Conservation (phyloP, 2,329 filamentous ascomycete genomes). For the Raffaelea arxii region DNA sequence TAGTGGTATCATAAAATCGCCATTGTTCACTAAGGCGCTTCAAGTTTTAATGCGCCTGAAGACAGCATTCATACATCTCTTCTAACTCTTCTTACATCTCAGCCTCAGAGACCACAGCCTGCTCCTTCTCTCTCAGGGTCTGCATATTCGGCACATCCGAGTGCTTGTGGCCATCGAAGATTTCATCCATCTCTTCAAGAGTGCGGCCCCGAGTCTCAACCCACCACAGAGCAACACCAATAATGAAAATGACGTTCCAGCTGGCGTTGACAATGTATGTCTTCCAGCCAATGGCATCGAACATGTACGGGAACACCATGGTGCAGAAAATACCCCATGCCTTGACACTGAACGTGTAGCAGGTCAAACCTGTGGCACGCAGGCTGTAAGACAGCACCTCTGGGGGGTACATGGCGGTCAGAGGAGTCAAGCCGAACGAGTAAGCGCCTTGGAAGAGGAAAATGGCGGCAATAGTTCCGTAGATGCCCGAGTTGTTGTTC, state of each 20-base stretch:
- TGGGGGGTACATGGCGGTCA: conserved; percentile 33
- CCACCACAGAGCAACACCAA: conserved; percentile 35
- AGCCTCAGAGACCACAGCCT: too few relatives aligned
- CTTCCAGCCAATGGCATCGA: conserved; percentile 37
- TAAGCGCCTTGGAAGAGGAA: conserved; percentile 45
- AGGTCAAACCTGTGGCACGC: conserved; percentile 30
- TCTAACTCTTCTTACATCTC: too few relatives aligned
- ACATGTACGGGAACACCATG: conserved; percentile 32
- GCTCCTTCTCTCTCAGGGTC: background rate
- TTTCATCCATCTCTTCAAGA: conserved; percentile 29
- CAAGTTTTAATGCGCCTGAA: too few relatives aligned
- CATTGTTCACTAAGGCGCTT: too few relatives aligned
- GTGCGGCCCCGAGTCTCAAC: conserved; percentile 30
- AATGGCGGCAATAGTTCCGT: conserved; percentile 33
- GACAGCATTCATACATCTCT: too few relatives aligned
- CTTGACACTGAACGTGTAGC: conserved; percentile 31
- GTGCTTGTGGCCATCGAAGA: conserved; percentile 28
- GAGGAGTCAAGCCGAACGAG: conserved; percentile 38
- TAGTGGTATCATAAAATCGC: too few relatives aligned
- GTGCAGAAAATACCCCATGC: conserved; percentile 34
- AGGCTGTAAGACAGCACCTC: conserved; percentile 29
- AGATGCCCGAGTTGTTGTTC: conserved; percentile 2
- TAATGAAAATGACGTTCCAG: conserved; percentile 28
- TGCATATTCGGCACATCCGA: conserved; percentile 21
- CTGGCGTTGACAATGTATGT: conserved; percentile 38